A percentile compares a stretch with the other conserved stretches of the same genome.
Conservation (phyloP, 805 yeast species). For the Candida ponderosae region DNA sequence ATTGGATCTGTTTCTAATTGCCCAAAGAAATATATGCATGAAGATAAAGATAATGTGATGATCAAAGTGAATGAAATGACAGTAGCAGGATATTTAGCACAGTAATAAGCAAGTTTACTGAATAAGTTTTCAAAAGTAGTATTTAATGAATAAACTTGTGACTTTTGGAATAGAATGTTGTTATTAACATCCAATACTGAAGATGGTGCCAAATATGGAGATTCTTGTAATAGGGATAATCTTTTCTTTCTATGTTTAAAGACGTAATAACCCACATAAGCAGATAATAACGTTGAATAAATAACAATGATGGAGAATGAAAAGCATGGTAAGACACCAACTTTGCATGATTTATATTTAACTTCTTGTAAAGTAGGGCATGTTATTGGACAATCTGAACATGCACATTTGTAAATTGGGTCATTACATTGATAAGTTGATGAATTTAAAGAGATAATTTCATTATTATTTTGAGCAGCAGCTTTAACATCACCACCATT, state of each 20-base stretch:
- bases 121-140: slow-evolving; percentile 39
- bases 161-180: slow-evolving; percentile 10
- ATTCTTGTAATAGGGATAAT: slow-evolving; percentile 34
- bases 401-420: slow-evolving; percentile 64
- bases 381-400: slow-evolving; percentile 78
- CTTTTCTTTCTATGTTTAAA: slow-evolving; percentile 14
- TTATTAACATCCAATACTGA: slow-evolving; percentile 2
- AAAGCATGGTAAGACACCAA: slow-evolving; percentile 65
- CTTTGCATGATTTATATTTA: slow-evolving; percentile 35
- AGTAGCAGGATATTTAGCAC: slow-evolving; percentile 53
- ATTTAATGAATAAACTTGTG: slow-evolving; percentile 39
- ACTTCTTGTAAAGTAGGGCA: slow-evolving; percentile 65
- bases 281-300: slow-evolving; percentile 30
- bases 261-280: slow-evolving; percentile 16
- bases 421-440: slow-evolving; percentile 45
- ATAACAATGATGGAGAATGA: slow-evolving; percentile 52
- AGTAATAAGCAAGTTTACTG: slow-evolving; percentile 43
- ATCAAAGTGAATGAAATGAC: slow-evolving; percentile 37
- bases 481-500: slow-evolving; percentile 4
- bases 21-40: slow-evolving; percentile 42
- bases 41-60: slow-evolving; percentile 36
- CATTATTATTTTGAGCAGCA: slow-evolving; percentile 19
- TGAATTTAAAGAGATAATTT: slow-evolving; percentile 15
- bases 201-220: slow-evolving; percentile 24
- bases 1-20: slow-evolving; percentile 74